Percentiles rank a stretch among this genome's conserved stretches.
Conservation (phyloP, 805 yeast genomes). For the Wickerhamiella alocasiicola region DNA sequence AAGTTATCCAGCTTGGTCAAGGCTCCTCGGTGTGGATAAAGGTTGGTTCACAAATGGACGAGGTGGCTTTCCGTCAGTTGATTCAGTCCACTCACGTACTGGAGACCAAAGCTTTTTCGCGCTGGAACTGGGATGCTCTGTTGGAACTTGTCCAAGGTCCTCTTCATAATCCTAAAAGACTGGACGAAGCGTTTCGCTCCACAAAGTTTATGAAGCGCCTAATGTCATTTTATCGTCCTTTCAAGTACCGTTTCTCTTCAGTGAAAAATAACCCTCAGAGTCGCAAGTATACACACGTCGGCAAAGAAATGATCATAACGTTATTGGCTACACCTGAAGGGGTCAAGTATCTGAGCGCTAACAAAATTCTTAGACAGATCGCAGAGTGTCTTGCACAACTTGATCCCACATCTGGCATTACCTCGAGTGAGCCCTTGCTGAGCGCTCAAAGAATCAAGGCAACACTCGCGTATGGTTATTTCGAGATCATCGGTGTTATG, state of each 20-base stretch:
- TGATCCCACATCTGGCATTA: constrained; percentile 66
- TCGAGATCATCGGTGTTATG: constrained; percentile 64
- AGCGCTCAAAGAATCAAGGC: constrained; percentile 44
- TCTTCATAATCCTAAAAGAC: constrained; percentile 49
- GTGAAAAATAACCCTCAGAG: constrained; percentile 38
- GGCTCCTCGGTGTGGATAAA: constrained; percentile 19
- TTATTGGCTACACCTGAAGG: constrained; percentile 56
- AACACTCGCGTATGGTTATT: constrained; percentile 65
- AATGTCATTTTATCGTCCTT: constrained; percentile 80
- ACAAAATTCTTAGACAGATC: constrained; percentile 73
- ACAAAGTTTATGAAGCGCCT: constrained; percentile 80
- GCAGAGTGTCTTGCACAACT: constrained; percentile 81
- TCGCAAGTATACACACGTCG: constrained; percentile 52
- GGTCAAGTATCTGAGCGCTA: constrained; percentile 42
- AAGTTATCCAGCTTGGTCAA: constrained; percentile 11
- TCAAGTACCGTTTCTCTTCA: constrained; percentile 65
- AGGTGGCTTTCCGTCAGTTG: constrained; percentile 50
- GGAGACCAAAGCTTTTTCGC: constrained; percentile 61
- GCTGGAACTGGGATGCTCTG: constrained; percentile 81
- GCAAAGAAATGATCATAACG: constrained; percentile 59
- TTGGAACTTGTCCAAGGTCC: constrained; percentile 74
- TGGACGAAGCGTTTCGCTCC: constrained; percentile 64
- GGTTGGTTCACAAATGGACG: constrained; percentile 41
- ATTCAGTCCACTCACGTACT: constrained; percentile 59
- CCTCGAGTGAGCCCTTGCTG: constrained; percentile 62